These are phyloP conservation scores for Backusella tuberculispora DNA, from an alignment of 192 early-diverging fungal species.

Conservation along the genomic window DNA sequence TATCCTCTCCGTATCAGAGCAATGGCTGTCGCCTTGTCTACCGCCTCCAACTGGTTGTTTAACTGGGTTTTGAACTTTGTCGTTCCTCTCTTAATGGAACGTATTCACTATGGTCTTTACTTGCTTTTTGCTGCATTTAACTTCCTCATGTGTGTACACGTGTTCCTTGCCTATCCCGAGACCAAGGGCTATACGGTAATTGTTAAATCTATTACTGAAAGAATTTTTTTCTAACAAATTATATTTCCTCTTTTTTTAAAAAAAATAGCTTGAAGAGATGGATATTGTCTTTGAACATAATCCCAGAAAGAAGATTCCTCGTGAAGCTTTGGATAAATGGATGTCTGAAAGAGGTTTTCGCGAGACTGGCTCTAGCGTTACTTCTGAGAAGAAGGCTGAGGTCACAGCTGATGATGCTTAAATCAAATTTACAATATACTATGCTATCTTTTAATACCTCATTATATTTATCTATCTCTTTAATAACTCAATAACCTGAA, in stretches of 20 bases:
- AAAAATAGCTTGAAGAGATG: conserved; percentile 35
- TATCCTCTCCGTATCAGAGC: conserved; percentile 88
- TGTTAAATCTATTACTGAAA: not conserved
- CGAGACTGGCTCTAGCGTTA: conserved; percentile 1
- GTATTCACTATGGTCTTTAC: conserved; percentile 67
- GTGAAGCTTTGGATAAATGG: conserved; percentile 16
- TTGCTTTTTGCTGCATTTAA: conserved; percentile 73
- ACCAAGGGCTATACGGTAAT: conserved; percentile 76
- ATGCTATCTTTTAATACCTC: not conserved
- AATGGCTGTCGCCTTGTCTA: conserved; percentile 83
- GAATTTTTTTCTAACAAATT: not conserved
- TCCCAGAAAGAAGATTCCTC: conserved; percentile 32
- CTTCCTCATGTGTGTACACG: conserved; percentile 59
- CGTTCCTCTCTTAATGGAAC: conserved; percentile 72
- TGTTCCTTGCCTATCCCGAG: conserved; percentile 78
- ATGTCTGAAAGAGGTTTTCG: conserved; percentile 25
- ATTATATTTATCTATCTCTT: conserved; percentile 8
- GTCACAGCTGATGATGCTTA: not conserved
- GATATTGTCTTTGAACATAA: conserved; percentile 34
- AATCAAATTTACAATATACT: conserved; percentile 8
- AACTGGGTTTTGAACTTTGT: conserved; percentile 80
- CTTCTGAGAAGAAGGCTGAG: conserved; percentile 12
- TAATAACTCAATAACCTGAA: conserved; percentile 11
- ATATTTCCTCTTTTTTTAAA: not conserved
- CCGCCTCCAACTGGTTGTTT: conserved; percentile 91